A percentile compares a stretch with the other conserved stretches of the same genome.
Evolutionary conservation across 179 eudicot genomes (phyloP).

Genomic region (Sideroxylon spinosum): DNA sequence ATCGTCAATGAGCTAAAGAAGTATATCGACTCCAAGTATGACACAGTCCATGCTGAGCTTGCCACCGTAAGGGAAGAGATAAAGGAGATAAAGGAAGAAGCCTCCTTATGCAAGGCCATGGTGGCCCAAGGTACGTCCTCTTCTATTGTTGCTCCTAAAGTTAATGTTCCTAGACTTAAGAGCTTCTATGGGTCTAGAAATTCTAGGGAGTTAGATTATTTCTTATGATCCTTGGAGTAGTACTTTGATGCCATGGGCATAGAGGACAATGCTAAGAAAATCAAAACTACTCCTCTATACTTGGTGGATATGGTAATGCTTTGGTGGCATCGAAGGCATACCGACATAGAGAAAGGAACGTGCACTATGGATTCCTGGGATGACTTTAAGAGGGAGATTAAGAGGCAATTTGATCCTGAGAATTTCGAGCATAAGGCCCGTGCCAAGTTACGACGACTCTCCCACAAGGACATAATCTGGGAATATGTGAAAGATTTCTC

Average conservation of each 20-base stretch:
- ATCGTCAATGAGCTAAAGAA: too few relatives aligned
- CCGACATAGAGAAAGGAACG: not conserved
- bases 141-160: too few relatives aligned
- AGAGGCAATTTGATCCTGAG: not conserved
- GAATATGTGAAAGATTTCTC: not conserved
- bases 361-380: not conserved
- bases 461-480: not conserved
- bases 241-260: too few relatives aligned
- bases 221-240: not conserved
- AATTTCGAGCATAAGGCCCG: not conserved
- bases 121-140: too few relatives aligned
- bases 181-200: not conserved
- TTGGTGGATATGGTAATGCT: not conserved
- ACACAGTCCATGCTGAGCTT: too few relatives aligned
- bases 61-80: too few relatives aligned
- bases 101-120: too few relatives aligned
- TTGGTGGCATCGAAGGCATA: not conserved
- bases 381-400: not conserved
- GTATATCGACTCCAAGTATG: too few relatives aligned
- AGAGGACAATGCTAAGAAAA: not conserved
- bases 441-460: not conserved
- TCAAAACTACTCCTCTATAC: not conserved
- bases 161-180: not conserved
- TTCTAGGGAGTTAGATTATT: not conserved
- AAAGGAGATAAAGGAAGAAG: not conserved